phyloP scores from a whole-genome alignment of 2,329 filamentous ascomycete species.

The Neophaeococcomyces aloes region DNA sequence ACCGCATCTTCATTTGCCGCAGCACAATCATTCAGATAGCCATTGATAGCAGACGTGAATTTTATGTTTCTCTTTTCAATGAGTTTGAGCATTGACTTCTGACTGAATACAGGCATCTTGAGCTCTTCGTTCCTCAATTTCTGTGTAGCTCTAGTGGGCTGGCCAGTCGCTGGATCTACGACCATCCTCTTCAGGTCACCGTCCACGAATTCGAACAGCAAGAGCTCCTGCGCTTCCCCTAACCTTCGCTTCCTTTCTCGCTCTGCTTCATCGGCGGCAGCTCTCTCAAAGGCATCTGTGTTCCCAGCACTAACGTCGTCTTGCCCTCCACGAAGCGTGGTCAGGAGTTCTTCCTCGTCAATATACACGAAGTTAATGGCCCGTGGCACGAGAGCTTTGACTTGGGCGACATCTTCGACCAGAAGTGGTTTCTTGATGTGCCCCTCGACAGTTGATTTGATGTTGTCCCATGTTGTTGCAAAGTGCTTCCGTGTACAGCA shows the following conservation, averaged over 20 bases:
- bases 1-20: slow-evolving; percentile 57
- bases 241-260: slow-evolving; percentile 30
- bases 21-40: slow-evolving; percentile 64
- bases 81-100: slow-evolving; percentile 78
- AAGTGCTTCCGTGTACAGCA: slow-evolving; percentile 88
- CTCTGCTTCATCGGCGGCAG: slow-evolving; percentile 30
- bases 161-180: slow-evolving; percentile 58
- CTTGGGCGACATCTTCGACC: slow-evolving; percentile 69
- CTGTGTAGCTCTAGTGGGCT: slow-evolving; percentile 55
- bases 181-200: slow-evolving; percentile 80
- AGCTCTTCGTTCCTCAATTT: slow-evolving; percentile 67
- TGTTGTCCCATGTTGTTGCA: slow-evolving; percentile 80
- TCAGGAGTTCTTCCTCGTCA: slow-evolving; percentile 70
- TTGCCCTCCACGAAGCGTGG: slow-evolving; percentile 63
- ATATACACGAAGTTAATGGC: slow-evolving; percentile 78
- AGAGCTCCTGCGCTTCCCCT: slow-evolving; percentile 48
- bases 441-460: slow-evolving; percentile 71
- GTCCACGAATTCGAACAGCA: slow-evolving; percentile 88
- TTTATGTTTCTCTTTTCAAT: slow-evolving; percentile 85
- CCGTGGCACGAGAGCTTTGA: slow-evolving; percentile 65
- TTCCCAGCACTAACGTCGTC: slow-evolving; percentile 50
- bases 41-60: slow-evolving; percentile 65
- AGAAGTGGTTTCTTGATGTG: slow-evolving; percentile 63
- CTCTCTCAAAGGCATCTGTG: slow-evolving; percentile 24
- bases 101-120: slow-evolving; percentile 85